These are phyloP conservation scores for Chlorella sp. DNA, from an alignment of 139 green algal species.

Conservation along the genomic window DNA sequence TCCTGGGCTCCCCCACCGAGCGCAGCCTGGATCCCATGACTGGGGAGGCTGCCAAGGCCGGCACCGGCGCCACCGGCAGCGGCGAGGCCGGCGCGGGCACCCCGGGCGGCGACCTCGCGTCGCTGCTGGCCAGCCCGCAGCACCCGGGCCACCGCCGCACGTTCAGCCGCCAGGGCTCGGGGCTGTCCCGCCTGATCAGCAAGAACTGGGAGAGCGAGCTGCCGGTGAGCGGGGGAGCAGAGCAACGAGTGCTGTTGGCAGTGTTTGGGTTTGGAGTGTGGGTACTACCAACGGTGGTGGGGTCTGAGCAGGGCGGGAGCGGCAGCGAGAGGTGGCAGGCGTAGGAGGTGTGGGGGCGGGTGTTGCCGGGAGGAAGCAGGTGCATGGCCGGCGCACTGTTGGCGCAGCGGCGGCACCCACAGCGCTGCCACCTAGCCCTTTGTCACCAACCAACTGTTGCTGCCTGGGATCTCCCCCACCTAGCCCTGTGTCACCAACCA, in stretches of 20 bases:
- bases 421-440: too few species aligned
- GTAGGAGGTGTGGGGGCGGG: too few species aligned
- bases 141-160: constrained; percentile 25
- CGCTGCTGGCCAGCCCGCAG: constrained; percentile 11
- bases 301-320: too few species aligned
- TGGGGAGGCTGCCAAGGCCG: background rate
- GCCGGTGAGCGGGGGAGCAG: background rate
- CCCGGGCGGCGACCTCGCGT: background rate
- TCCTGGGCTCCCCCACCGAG: constrained; percentile 2
- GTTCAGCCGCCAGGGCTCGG: constrained; percentile 31
- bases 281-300: too few species aligned
- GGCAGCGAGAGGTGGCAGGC: too few species aligned
- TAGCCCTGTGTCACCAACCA: too few species aligned
- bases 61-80: background rate
- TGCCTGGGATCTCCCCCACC: too few species aligned
- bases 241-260: background rate
- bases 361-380: too few species aligned
- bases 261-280: background rate
- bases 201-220: constrained; percentile 35
- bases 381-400: too few species aligned
- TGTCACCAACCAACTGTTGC: too few species aligned
- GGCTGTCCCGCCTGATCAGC: constrained; percentile 29
- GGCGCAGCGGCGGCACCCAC: too few species aligned
- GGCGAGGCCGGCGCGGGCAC: background rate
- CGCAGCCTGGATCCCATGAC: background rate